Base-by-base conservation (phyloP, 2,329 filamentous ascomycete species). In the Aureobasidium sp. region DNA sequence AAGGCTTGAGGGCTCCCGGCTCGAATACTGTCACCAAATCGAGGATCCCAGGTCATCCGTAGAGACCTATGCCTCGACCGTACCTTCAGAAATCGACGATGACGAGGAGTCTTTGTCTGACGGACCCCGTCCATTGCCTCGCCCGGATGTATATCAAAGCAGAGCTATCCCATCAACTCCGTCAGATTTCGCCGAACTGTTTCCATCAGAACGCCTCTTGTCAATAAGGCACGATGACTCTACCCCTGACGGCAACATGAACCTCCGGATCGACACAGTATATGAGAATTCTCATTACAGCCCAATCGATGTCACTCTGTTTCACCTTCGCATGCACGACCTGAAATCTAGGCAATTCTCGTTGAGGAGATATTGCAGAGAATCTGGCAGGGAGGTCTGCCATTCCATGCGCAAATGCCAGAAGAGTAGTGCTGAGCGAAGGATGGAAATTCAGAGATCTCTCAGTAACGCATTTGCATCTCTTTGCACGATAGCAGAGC, bases 251-350 rank as follows among this genome's bases (percentile, higher is more conserved):
- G 93, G 93, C 39, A 96, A 97, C 79, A 95, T 97, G 91, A 97
- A 97, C 72, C 81, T 99, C 62, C 87, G 92, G 36, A 82, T 97
- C 63, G 92, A 96, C 72, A 93, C 90, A 6, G 80, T 89, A 65
- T 83, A 90, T 49, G 76, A 78, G 29, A 77, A 79, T 29, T 37
- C 62, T 7, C 63, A 37, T 25, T 34, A 25, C 25, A 51, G 29
- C 20, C 42, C 60, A 4, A 81, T 82, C 29, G 85, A 85, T 68
- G 84, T 89, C 69, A 90, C 86, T 5, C 86, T 99, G 52, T 97
- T 97, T 76, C 93, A 99, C 74, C 80, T 97, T 64, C 89, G 91
- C 69, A 96, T 99, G 91, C 87, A 96, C 73, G 91, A 97, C 74
- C 79, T 97, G 61, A 87, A 86, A 70, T 86, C 86, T 68, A 85